Percentiles rank a stretch among this genome's conserved stretches.
phyloP scores from a whole-genome alignment of 176 grass and related monocot genomes.

The Rhynchospora tenuis region DNA sequence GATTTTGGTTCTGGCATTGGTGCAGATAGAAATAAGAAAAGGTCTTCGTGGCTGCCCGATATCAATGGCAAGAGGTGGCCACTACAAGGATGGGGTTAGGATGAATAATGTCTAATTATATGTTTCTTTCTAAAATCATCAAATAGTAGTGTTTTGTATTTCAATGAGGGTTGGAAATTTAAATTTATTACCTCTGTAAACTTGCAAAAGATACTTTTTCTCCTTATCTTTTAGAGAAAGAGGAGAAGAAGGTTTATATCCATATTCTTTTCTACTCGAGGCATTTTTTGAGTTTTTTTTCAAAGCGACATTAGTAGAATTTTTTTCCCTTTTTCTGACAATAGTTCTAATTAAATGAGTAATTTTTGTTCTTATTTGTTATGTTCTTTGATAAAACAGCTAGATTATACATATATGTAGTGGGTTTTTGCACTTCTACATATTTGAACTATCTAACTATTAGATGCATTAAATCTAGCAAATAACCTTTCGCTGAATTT shows the following conservation, averaged over 20 bases:
- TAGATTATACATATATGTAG: background rate
- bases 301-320: background rate
- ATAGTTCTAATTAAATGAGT: background rate
- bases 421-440: no score
- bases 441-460: no score
- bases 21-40: slow-evolving; percentile 10
- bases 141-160: background rate
- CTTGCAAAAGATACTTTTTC: background rate
- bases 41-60: slow-evolving; percentile 31
- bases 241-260: background rate
- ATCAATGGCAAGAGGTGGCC: slow-evolving; percentile 30
- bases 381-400: background rate
- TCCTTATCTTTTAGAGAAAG: background rate
- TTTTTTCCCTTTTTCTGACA: background rate
- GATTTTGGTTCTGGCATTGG: background rate
- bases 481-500: no score
- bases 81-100: slow-evolving; percentile 29
- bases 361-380: background rate
- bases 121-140: background rate
- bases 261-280: background rate
- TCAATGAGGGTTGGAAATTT: background rate
- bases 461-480: no score
- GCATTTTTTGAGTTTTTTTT: background rate
- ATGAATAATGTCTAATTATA: background rate
- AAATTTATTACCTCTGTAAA: background rate